Evolutionary conservation across 179 eudicot genomes (phyloP).

Genomic region (Corrigiola litoralis): DNA sequence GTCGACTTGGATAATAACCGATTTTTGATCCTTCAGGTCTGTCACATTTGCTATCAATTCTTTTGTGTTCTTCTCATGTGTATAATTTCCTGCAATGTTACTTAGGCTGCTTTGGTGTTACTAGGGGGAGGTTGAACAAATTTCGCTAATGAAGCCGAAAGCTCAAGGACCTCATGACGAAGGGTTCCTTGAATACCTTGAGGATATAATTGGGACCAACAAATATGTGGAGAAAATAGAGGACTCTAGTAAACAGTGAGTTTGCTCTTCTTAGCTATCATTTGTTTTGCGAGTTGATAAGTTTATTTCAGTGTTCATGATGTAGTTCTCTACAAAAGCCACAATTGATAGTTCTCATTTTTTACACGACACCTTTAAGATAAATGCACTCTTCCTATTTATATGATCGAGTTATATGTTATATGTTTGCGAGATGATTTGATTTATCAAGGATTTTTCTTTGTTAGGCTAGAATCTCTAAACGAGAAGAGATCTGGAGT

Average conservation of each 20-base stretch:
- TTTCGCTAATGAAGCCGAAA: conserved; percentile 97
- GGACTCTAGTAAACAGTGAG: conserved; percentile 79
- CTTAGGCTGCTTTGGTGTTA: conserved; percentile 15
- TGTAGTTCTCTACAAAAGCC: not conserved
- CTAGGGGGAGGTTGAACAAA: conserved; percentile 99
- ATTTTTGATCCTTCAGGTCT: conserved; percentile 94
- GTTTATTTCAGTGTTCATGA: not conserved
- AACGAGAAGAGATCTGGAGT: conserved; percentile 91
- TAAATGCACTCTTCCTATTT: too few relatives aligned
- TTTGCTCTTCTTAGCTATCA: conserved; percentile 9
- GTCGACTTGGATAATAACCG: conserved; percentile 98
- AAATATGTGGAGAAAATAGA: conserved; percentile 95
- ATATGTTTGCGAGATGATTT: too few relatives aligned
- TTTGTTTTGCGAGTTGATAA: not conserved
- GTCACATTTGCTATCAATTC: not conserved
- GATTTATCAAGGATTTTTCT: conserved; percentile 1
- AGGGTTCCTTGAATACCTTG: conserved; percentile 94
- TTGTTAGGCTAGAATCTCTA: conserved; percentile 66
- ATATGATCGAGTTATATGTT: too few relatives aligned
- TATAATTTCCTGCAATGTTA: not conserved
- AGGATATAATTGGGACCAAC: conserved; percentile 90
- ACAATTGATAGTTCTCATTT: not conserved
- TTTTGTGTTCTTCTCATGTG: not conserved
- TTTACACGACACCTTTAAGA: not conserved
- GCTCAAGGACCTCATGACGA: conserved; percentile 98